Conservation (phyloP, 805 yeast genomes). For the Wickerhamiella hasegawae region DNA sequence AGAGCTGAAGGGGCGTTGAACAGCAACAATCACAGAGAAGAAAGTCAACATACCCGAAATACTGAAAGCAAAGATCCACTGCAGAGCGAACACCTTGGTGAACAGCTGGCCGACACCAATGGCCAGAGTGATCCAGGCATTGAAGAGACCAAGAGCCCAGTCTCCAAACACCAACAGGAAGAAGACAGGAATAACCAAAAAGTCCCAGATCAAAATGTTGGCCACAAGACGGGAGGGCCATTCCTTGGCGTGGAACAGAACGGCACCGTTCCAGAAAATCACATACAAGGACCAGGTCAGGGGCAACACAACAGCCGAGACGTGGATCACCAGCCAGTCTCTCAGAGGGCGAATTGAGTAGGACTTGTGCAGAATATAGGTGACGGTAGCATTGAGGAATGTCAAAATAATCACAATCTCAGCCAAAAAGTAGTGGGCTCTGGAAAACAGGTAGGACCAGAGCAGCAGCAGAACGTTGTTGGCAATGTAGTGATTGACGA, state of each 20-base stretch:
- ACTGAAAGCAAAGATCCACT: conserved; percentile 70
- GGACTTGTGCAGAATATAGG: conserved; percentile 46
- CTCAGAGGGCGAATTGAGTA: conserved; percentile 35
- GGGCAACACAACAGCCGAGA: conserved; percentile 54
- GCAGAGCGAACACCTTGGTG: conserved; percentile 56
- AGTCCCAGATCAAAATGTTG: conserved; percentile 64
- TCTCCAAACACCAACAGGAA: conserved; percentile 47
- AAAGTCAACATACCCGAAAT: conserved; percentile 44
- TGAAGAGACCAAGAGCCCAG: conserved; percentile 50
- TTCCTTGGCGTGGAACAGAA: conserved; percentile 41
- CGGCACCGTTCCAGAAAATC: conserved; percentile 77
- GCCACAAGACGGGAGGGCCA: conserved; percentile 53
- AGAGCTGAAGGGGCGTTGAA: conserved; percentile 9
- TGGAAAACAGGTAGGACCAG: conserved; percentile 51
- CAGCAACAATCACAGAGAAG: conserved; percentile 29
- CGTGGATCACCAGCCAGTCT: conserved; percentile 44
- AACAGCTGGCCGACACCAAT: conserved; percentile 56
- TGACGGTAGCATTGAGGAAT: conserved; percentile 38
- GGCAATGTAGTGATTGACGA: conserved; percentile 46
- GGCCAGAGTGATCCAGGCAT: conserved; percentile 44
- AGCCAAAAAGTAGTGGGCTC: conserved; percentile 39
- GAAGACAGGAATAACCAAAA: conserved; percentile 45
- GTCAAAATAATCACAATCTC: conserved; percentile 45
- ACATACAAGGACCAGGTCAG: conserved; percentile 59
- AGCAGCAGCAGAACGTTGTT: conserved; percentile 44